Base-by-base conservation (phyloP, 2,329 filamentous ascomycete genomes). In the Fusarium odoratissimum region DNA sequence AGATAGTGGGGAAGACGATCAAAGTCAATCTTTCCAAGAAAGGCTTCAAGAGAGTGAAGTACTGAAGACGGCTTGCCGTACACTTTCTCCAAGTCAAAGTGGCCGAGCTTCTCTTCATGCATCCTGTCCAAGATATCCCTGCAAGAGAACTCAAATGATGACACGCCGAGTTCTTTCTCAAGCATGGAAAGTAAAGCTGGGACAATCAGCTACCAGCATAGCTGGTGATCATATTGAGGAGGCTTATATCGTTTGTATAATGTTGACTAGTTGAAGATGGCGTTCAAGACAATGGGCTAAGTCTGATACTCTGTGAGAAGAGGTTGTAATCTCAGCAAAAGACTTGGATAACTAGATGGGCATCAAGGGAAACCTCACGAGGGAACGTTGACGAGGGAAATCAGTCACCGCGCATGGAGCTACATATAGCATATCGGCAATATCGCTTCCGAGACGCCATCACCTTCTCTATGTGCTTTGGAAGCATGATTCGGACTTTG, bases 311-410 rank as follows among this genome's bases (percentile, higher is more conserved):
- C 12, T 28, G 12, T 14, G 5, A 21, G 2, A 11, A 1, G 19
- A 30, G 13, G 9, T 8, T n/a, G 13, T 4, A 8, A 16, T 11
- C 13, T 11, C 25, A 14, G 19, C 6, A 16, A 3, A 16, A 11
- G 9, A 4, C 8, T 5, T 16, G 23, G 0, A 19, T 19, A 48
- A 48, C 8, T n/a, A 9, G 13, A 12, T 48, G 28, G 19, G 19
- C 19, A 48, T 16, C 19, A 30, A 8, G 13, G 8, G 6, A n/a
- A n/a, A 13, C 25, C 19, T n/a, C 9, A 17, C 6, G 0, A n/a
- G 3, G 1, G 13, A 16, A n/a, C 3, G 3, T 12, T 8, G 19
- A 8, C 2, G 19, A 3, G 19, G 44, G 19, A 13, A 1, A 5
- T 8, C 9, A 10, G 30, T 2, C 6, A 16, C 4, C 3, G 5